Evolutionary conservation across 805 yeast species (phyloP), one percentile per base, ranked within the genome.

Genomic region (Pichia nakasei): DNA sequence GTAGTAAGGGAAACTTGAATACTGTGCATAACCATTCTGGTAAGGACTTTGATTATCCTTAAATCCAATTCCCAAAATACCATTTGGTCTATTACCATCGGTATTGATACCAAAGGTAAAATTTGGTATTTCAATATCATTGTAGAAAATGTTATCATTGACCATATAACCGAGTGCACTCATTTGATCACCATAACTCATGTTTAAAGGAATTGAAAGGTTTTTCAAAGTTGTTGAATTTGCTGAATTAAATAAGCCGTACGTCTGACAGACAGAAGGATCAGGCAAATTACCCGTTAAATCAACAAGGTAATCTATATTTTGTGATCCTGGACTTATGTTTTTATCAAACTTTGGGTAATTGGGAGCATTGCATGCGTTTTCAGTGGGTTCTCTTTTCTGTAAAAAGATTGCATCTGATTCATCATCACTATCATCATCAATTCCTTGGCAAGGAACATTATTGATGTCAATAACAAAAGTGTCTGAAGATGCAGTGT

Each of bases 51-150:
- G 91, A 42, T 81, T 68, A n/a, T 75, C 80, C 4, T 75, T 65
- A 44, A 81, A 66, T 6, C 88, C 88, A 44, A 82, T 70, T n/a
- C 86, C 85, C 36, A 82, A 60, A 22, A 83, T 85, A 41, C 89
- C 87, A 26, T 66, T 60, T 12, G 76, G 58, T 3, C 84, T 73
- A 44, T 73, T 70, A 5, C 80, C 71, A 29, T 57, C 58, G 52
- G 72, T 70, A 3, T 82, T 91, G 18, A 85, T 72, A 2, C 89
- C 95, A 59, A 86, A 73, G 3, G 85, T 74, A 18, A 81, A 62
- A 45, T 68, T 64, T 1, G 63, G 46, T 5, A 82, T 60, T 11
- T 67, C 58, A 12, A 66, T 55, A 41, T 64, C 71, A 21, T 77
- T 76, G 40, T 82, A 49, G 5, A 50, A 49, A 4, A 86, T 67